phyloP scores from a whole-genome alignment of 2,329 filamentous ascomycete genomes.

The Atkinsonella hypoxylon region DNA sequence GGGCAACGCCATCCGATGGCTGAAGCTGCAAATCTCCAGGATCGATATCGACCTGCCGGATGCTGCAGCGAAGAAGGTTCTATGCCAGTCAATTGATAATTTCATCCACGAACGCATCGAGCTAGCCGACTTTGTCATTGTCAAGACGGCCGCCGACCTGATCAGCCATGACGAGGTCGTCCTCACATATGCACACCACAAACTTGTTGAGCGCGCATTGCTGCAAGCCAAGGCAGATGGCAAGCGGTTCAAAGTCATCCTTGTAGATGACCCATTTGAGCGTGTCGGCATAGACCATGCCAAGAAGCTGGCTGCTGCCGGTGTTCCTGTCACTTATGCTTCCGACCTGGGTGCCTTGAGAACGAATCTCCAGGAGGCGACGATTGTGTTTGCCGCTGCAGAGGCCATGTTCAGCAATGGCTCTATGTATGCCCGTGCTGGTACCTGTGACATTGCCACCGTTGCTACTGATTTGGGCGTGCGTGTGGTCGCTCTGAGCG shows the following conservation, averaged over 20 bases:
- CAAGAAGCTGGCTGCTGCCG: slow-evolving; percentile 52
- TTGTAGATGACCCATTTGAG: slow-evolving; percentile 61
- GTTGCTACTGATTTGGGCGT: slow-evolving; percentile 64
- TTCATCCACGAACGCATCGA: slow-evolving; percentile 88
- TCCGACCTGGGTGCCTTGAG: slow-evolving; percentile 64
- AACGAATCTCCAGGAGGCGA: slow-evolving; percentile 54
- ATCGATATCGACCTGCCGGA: slow-evolving; percentile 81
- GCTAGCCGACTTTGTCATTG: slow-evolving; percentile 76
- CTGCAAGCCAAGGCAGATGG: slow-evolving; percentile 58
- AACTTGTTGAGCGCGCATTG: slow-evolving; percentile 73
- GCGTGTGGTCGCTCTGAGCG: slow-evolving; percentile 80
- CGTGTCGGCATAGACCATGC: slow-evolving; percentile 48
- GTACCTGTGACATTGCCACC: slow-evolving; percentile 79
- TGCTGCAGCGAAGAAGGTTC: slow-evolving; percentile 63
- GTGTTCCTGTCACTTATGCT: slow-evolving; percentile 69
- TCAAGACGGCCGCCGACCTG: slow-evolving; percentile 59
- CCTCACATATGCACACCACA: slow-evolving; percentile 76
- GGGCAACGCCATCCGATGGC: slow-evolving; percentile 89
- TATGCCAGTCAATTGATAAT: slow-evolving; percentile 72
- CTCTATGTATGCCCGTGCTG: slow-evolving; percentile 74
- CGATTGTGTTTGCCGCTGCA: slow-evolving; percentile 75
- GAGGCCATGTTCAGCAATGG: slow-evolving; percentile 96
- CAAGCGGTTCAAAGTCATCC: slow-evolving; percentile 68
- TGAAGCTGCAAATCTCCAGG: slow-evolving; percentile 86
- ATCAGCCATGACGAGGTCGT: slow-evolving; percentile 73